Percentiles rank a stretch among this genome's conserved stretches.
phyloP scores from a whole-genome alignment of 495 filamentous ascomycete genomes.

The Hypoxylon lienhwacheense region DNA sequence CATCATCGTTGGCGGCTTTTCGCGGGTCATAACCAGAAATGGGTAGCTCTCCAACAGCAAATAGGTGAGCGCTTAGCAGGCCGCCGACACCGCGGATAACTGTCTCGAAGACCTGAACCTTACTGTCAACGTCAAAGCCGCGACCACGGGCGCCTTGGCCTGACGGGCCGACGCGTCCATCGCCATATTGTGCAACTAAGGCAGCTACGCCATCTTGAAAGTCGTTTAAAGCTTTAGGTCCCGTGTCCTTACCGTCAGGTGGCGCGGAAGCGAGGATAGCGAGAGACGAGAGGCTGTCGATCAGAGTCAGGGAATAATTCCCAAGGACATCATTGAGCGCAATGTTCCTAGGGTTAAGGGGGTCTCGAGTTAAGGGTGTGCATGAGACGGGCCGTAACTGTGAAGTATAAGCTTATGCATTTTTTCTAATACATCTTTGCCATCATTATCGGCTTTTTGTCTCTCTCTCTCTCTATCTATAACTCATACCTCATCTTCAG shows the following conservation, averaged over 20 bases:
- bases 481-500: constrained; percentile 89
- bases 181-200: constrained; percentile 85
- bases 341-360: constrained; percentile 74
- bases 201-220: constrained; percentile 80
- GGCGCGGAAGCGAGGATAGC: constrained; percentile 81
- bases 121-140: constrained; percentile 94
- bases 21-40: constrained; percentile 72
- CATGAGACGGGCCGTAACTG: constrained; percentile 85
- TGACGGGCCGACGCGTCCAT: constrained; percentile 68
- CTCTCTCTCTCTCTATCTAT: no score
- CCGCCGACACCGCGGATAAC: constrained; percentile 93
- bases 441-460: no score
- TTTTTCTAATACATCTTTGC: not conserved
- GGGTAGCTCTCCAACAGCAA: constrained; percentile 84
- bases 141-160: constrained; percentile 73
- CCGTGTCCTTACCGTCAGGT: constrained; percentile 50
- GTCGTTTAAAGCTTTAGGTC: constrained; percentile 65
- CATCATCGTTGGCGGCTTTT: constrained; percentile 33
- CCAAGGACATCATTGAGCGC: constrained; percentile 94
- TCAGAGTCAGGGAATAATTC: constrained; percentile 93
- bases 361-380: constrained; percentile 77
- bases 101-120: constrained; percentile 97
- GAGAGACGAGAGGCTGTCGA: constrained; percentile 91
- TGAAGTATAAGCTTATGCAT: constrained; percentile 15
- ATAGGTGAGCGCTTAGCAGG: constrained; percentile 87